A percentile compares a stretch with the other conserved stretches of the same genome.
Conservation (phyloP, 2,329 filamentous ascomycete species). For the Sarocladiaceae sp. region DNA sequence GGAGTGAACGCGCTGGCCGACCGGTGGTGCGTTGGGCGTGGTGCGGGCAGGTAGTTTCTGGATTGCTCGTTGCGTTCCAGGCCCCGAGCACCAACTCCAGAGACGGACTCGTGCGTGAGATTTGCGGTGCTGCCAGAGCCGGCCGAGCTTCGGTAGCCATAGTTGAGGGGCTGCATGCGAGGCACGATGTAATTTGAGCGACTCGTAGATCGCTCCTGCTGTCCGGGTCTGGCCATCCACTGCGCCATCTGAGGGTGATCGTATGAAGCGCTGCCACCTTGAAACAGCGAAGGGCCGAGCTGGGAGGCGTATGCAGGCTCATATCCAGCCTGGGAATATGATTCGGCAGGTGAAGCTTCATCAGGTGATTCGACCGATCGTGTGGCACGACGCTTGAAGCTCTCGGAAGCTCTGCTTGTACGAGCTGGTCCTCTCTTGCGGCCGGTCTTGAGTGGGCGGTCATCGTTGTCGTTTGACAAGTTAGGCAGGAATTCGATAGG, state of each 20-base stretch:
- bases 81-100: not conserved
- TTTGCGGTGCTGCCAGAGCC: not conserved
- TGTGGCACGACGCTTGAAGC: not conserved
- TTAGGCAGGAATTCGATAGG: slow-evolving; percentile 58
- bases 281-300: too few species aligned
- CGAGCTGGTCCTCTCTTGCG: not conserved
- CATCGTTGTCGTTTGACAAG: slow-evolving; percentile 35
- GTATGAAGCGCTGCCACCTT: not conserved
- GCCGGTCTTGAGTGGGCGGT: slow-evolving; percentile 1
- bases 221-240: not conserved
- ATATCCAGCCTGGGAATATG: not conserved
- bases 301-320: not conserved
- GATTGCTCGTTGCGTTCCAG: not conserved
- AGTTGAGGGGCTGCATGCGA: slow-evolving; percentile 18
- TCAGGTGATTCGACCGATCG: not conserved
- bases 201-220: slow-evolving; percentile 9
- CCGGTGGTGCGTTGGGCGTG: slow-evolving; percentile 18
- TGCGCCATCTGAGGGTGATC: slow-evolving; percentile 2
- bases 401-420: not conserved
- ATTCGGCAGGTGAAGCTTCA: not conserved
- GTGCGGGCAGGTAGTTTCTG: not conserved
- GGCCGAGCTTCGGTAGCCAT: slow-evolving; percentile 11
- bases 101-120: too few species aligned
- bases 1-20: slow-evolving; percentile 19
- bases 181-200: slow-evolving; percentile 18